phyloP scores from a whole-genome alignment of 2,329 filamentous ascomycete genomes.

The Penicillium verrucosum region DNA sequence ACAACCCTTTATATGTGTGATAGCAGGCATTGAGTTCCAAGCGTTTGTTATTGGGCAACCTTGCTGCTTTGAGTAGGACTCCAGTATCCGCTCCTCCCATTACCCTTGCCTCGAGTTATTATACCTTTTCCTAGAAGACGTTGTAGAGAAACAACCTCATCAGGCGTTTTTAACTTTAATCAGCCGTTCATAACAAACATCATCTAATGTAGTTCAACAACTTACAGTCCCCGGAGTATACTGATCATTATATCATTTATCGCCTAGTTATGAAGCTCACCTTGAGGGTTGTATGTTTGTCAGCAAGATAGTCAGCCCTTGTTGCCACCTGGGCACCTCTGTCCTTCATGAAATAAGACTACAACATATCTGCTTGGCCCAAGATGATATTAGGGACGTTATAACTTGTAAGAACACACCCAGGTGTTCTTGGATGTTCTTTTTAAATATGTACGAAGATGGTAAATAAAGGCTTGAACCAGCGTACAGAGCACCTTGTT shows the following conservation, averaged over 20 bases:
- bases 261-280: no score
- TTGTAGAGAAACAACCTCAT: constrained; percentile 17
- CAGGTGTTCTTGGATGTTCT: neutral
- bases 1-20: constrained; percentile 11
- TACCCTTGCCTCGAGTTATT: neutral
- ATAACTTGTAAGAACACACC: neutral
- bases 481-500: neutral
- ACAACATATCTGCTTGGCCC: neutral
- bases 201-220: neutral
- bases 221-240: neutral
- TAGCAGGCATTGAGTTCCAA: constrained; percentile 16
- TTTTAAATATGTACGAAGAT: neutral
- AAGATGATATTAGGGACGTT: neutral
- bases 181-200: neutral
- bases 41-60: constrained; percentile 13
- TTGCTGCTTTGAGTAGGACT: constrained; percentile 10
- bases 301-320: neutral
- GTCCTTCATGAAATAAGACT: neutral
- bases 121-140: constrained; percentile 6
- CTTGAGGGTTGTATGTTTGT: neutral
- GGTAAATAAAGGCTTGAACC: neutral
- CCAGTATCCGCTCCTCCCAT: constrained; percentile 6
- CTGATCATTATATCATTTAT: neutral
- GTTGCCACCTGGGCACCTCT: neutral
- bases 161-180: neutral